Percentiles rank a stretch among this genome's conserved stretches.
phyloP scores from a whole-genome alignment of 2,329 filamentous ascomycete species.

The Colletotrichum tofieldiae region DNA sequence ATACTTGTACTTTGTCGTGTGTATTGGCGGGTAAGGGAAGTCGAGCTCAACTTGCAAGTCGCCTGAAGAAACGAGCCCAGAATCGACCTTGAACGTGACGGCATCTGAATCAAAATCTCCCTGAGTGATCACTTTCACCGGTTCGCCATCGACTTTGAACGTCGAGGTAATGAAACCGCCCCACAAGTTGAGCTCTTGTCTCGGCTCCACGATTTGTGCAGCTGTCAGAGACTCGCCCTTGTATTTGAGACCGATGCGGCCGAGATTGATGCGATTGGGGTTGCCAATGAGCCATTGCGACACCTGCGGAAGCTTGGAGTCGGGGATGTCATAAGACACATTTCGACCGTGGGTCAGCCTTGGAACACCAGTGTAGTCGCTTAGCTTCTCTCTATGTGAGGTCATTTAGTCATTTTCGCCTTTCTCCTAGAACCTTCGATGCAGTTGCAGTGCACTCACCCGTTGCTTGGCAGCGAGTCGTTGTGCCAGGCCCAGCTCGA shows the following conservation, averaged over 20 bases:
- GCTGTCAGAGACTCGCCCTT: slow-evolving; percentile 50
- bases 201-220: slow-evolving; percentile 48
- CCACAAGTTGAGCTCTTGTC: slow-evolving; percentile 57
- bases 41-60: slow-evolving; percentile 58
- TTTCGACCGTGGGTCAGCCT: slow-evolving; percentile 55
- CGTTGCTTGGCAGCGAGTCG: slow-evolving; percentile 57
- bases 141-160: slow-evolving; percentile 51
- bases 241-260: slow-evolving; percentile 59
- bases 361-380: slow-evolving; percentile 53
- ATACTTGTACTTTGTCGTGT: slow-evolving; percentile 59
- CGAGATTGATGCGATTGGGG: slow-evolving; percentile 61
- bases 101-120: slow-evolving; percentile 58
- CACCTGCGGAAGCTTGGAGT: slow-evolving; percentile 53
- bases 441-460: slow-evolving; percentile 42
- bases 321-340: slow-evolving; percentile 56
- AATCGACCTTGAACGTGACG: slow-evolving; percentile 55
- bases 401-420: not conserved
- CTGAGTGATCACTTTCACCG: slow-evolving; percentile 55
- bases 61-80: slow-evolving; percentile 51
- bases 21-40: slow-evolving; percentile 60
- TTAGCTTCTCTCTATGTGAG: slow-evolving; percentile 46
- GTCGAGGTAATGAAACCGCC: slow-evolving; percentile 56
- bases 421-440: rapidly evolving
- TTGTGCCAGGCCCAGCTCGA: slow-evolving; percentile 67
- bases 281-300: slow-evolving; percentile 70